Evolutionary conservation across 768 basidiomycete species (phyloP).

Genomic region (Pholiota molesta): DNA sequence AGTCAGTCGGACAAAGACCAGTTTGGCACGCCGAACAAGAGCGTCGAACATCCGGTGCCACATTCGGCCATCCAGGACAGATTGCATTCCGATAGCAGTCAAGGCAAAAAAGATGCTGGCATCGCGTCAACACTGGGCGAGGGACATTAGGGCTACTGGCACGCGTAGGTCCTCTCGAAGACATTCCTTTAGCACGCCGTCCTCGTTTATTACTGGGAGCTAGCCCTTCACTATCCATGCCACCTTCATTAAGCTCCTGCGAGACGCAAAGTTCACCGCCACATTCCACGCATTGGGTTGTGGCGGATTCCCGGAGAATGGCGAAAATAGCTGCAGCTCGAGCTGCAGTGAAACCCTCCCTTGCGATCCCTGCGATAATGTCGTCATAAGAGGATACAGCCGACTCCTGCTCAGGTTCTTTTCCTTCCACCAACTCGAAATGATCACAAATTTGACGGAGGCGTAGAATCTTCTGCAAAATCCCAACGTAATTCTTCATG

Average conservation of each 20-base stretch:
- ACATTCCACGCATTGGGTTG: slow-evolving; percentile 90
- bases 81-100: slow-evolving; percentile 83
- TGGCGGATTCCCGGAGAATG: slow-evolving; percentile 84
- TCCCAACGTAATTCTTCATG: slow-evolving; percentile 98
- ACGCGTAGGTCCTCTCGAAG: slow-evolving; percentile 73
- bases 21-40: slow-evolving; percentile 81
- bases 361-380: slow-evolving; percentile 71
- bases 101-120: slow-evolving; percentile 92
- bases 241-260: slow-evolving; percentile 48
- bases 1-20: slow-evolving; percentile 69
- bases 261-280: slow-evolving; percentile 69
- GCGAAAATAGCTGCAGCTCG: slow-evolving; percentile 84
- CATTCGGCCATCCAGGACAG: slow-evolving; percentile 80
- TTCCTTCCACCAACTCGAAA: slow-evolving; percentile 83
- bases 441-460: slow-evolving; percentile 99
- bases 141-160: slow-evolving; percentile 69
- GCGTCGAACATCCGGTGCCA: slow-evolving; percentile 54
- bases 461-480: slow-evolving; percentile 94
- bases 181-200: slow-evolving; percentile 50
- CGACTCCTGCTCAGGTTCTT: slow-evolving; percentile 46
- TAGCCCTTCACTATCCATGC: slow-evolving; percentile 51
- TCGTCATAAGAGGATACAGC: slow-evolving; percentile 70
- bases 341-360: slow-evolving; percentile 74
- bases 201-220: slow-evolving; percentile 45
- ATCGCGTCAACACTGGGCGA: slow-evolving; percentile 82